A percentile compares a stretch with the other conserved stretches of the same genome.
Conservation (phyloP, 2,329 filamentous ascomycete genomes). For the Alternaria conjuncta region DNA sequence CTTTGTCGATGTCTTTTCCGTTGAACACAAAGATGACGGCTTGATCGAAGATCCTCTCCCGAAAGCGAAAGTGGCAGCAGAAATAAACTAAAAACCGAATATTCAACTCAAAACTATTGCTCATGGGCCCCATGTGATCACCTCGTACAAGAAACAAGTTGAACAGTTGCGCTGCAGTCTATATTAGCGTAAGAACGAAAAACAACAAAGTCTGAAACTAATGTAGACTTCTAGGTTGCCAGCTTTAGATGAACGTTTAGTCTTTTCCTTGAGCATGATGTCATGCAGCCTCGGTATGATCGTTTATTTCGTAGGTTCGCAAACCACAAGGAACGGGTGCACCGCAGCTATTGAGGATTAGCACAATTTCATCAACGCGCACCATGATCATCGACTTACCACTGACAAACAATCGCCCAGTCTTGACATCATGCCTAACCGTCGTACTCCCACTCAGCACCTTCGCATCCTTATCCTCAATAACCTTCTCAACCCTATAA, state of each 20-base stretch:
- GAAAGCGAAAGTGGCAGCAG: no score
- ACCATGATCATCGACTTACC: slow-evolving; percentile 15
- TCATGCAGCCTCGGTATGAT: not conserved
- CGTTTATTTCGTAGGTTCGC: slow-evolving; percentile 1
- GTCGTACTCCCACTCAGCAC: slow-evolving; percentile 34
- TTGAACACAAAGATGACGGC: no score
- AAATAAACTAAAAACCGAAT: no score
- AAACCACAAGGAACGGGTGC: slow-evolving; percentile 15
- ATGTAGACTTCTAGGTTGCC: no score
- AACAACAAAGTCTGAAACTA: no score
- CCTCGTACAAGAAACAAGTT: no score
- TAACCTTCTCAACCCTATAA: slow-evolving; percentile 32
- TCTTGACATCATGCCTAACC: slow-evolving; percentile 35
- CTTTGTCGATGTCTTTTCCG: not conserved
- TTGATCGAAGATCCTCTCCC: no score
- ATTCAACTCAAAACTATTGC: no score
- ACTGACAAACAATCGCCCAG: slow-evolving; percentile 32
- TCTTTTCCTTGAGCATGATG: accelerated
- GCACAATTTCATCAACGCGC: not conserved
- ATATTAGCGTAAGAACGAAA: no score
- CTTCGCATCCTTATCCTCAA: slow-evolving; percentile 33
- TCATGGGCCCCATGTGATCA: no score
- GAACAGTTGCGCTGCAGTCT: no score
- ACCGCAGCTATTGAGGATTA: slow-evolving; percentile 6
- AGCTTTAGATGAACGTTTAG: no score